phyloP scores from a whole-genome alignment of 2,329 filamentous ascomycete species.

The Xylariaceae sp. region DNA sequence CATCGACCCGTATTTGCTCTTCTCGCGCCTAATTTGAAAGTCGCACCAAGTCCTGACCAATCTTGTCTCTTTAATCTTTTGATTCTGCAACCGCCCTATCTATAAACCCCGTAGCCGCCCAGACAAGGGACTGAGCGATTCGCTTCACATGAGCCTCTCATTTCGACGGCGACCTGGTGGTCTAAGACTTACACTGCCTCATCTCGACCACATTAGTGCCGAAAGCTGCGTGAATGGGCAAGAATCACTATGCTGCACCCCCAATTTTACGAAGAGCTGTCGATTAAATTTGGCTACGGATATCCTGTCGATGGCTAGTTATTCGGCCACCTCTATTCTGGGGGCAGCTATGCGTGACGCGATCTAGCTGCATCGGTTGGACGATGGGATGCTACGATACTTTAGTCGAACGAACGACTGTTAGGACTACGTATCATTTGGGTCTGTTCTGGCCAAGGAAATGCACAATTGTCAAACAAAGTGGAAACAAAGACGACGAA shows the following conservation, averaged over 20 bases:
- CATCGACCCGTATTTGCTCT: constrained; percentile 26
- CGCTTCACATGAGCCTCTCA: constrained; percentile 45
- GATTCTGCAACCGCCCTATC: constrained; percentile 42
- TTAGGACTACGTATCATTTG: constrained; percentile 22
- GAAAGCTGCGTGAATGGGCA: too few relatives aligned
- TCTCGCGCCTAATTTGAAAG: constrained; percentile 41
- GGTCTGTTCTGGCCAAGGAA: constrained; percentile 27
- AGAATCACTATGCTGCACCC: not conserved
- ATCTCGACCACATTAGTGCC: constrained; percentile 14
- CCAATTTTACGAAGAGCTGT: not conserved
- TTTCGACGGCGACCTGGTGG: constrained; percentile 33
- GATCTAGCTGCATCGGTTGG: constrained; percentile 39
- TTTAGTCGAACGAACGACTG: constrained; percentile 28
- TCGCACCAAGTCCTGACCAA: constrained; percentile 28
- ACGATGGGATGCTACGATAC: constrained; percentile 26
- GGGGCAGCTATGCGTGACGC: constrained; percentile 32
- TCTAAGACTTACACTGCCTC: constrained; percentile 44
- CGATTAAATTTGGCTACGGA: constrained; percentile 23
- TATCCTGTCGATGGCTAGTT: constrained; percentile 20
- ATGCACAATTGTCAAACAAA: constrained; percentile 34
- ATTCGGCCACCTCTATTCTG: constrained; percentile 19
- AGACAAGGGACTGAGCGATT: constrained; percentile 34
- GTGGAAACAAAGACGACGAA: constrained; percentile 39
- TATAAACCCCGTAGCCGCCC: constrained; percentile 36
- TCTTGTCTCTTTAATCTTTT: constrained; percentile 23